Evolutionary conservation across 768 basidiomycete genomes (phyloP).

Genomic region (Suillus occidentalis): DNA sequence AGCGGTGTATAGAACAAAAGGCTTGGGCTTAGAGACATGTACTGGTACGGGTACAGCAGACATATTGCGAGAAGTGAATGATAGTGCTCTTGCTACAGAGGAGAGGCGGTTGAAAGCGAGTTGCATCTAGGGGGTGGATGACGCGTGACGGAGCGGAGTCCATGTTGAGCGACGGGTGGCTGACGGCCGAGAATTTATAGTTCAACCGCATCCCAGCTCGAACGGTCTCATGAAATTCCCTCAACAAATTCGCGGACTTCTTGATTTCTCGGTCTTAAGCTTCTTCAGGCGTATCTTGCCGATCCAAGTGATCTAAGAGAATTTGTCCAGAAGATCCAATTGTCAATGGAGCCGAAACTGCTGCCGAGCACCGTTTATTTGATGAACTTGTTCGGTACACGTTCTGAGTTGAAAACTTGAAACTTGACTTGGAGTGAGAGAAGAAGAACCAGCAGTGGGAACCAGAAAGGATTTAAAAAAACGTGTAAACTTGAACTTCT

Average conservation of each 20-base stretch:
- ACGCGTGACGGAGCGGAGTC: too few relatives aligned
- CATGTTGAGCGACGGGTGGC: neutral
- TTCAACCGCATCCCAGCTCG: neutral
- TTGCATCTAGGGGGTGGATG: neutral
- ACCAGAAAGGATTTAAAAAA: neutral
- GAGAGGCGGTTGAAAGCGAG: conserved; percentile 1
- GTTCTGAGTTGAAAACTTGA: neutral
- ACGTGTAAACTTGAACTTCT: neutral
- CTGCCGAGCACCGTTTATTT: neutral
- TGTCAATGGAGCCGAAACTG: neutral
- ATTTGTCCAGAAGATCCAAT: neutral
- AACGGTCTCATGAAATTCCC: neutral
- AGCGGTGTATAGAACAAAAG: conserved; percentile 48
- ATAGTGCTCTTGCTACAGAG: conserved; percentile 1
- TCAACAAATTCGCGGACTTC: neutral
- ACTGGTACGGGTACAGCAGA: conserved; percentile 7
- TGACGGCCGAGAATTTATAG: neutral
- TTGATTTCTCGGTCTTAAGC: neutral
- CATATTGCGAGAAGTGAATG: conserved; percentile 1
- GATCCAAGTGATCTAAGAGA: neutral
- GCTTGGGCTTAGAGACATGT: conserved; percentile 25
- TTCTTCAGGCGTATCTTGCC: conserved; percentile 2
- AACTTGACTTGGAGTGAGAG: neutral
- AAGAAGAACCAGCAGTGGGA: neutral
- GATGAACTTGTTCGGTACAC: neutral